Evolutionary conservation across 768 basidiomycete genomes (phyloP).

Genomic region (Psilocybe sp.): DNA sequence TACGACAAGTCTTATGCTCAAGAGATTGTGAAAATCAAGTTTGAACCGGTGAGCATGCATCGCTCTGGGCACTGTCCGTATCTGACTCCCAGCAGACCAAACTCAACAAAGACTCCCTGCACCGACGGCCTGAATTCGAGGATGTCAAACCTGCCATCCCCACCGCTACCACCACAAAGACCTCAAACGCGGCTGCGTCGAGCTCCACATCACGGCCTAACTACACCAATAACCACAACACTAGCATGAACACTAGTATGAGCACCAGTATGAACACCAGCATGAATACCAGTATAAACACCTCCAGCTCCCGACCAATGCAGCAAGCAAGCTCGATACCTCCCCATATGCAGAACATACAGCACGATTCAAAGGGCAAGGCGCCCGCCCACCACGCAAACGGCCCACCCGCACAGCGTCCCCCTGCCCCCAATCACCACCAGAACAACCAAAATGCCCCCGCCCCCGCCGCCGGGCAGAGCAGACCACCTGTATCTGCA

Average conservation of each 20-base stretch:
- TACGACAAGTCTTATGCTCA: slow-evolving; percentile 91
- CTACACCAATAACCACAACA: too few species aligned
- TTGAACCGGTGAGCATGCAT: slow-evolving; percentile 74
- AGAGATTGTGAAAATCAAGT: slow-evolving; percentile 85
- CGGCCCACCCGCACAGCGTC: slow-evolving; percentile 19
- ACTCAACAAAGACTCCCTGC: slow-evolving; percentile 62
- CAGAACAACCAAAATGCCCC: slow-evolving; percentile 8
- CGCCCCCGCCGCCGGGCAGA: too few species aligned
- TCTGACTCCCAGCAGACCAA: slow-evolving; percentile 45
- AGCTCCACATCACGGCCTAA: slow-evolving; percentile 5
- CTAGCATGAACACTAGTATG: too few species aligned
- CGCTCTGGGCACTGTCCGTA: too few species aligned
- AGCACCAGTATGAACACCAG: too few species aligned
- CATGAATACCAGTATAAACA: slow-evolving; percentile 5
- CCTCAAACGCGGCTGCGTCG: slow-evolving; percentile 4
- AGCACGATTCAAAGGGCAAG: slow-evolving; percentile 9
- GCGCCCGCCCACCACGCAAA: slow-evolving; percentile 5
- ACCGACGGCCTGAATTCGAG: slow-evolving; percentile 70
- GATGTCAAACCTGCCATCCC: slow-evolving; percentile 36
- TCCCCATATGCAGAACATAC: slow-evolving; percentile 30
- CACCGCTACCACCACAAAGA: slow-evolving; percentile 10
- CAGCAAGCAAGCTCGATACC: slow-evolving; percentile 36
- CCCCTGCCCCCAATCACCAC: slow-evolving; percentile 5
- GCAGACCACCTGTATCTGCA: background rate
- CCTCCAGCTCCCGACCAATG: slow-evolving; percentile 16